These are phyloP conservation scores for Dioscorea dumetorum DNA, from an alignment of 106 monocot species.

Conservation along the genomic window DNA sequence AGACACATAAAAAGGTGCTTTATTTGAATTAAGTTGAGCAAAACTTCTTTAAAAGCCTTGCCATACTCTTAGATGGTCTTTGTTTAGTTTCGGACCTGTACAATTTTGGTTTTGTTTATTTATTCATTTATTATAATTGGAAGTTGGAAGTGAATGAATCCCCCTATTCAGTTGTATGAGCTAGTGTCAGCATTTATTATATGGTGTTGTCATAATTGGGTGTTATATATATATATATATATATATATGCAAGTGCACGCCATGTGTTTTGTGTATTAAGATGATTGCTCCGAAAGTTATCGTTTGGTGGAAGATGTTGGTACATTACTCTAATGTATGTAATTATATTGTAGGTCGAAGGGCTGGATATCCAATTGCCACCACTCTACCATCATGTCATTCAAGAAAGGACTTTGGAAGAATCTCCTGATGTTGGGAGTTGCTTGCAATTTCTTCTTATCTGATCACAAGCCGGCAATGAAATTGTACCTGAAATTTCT, in stretches of 20 bases:
- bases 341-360: conserved; percentile 38
- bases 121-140: not conserved
- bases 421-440: conserved; percentile 22
- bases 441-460: not conserved
- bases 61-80: too few relatives aligned
- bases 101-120: not conserved
- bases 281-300: not conserved
- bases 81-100: too few relatives aligned
- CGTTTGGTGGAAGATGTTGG: too few relatives aligned
- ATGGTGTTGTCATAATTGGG: not conserved
- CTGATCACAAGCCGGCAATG: conserved; percentile 10
- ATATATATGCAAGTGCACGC: not conserved
- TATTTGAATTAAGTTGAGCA: too few relatives aligned
- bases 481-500: conserved; percentile 18
- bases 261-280: not conserved
- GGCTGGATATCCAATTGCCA: conserved; percentile 43
- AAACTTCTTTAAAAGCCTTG: too few relatives aligned
- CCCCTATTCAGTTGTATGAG: not conserved
- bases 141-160: not conserved
- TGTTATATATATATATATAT: too few relatives aligned
- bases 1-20: too few relatives aligned
- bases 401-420: conserved; percentile 59
- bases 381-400: conserved; percentile 35
- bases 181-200: not conserved
- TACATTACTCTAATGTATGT: not conserved